A percentile compares a stretch with the other conserved stretches of the same genome.
Conservation (phyloP, 306 rosid genomes). For the Cercis canadensis region DNA sequence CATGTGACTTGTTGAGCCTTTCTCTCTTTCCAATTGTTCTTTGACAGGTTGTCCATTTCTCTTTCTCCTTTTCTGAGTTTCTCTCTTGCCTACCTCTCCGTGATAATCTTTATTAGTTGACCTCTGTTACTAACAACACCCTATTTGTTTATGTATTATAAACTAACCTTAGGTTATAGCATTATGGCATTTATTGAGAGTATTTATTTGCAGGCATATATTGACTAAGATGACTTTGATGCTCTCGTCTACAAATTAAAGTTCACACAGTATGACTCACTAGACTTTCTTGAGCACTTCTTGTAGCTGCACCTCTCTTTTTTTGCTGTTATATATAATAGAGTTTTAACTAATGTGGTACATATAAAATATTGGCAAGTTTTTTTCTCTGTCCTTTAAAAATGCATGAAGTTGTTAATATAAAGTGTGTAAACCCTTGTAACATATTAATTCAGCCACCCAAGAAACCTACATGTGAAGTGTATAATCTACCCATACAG, state of each 20-base stretch:
- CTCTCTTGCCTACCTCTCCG: conserved; percentile 37
- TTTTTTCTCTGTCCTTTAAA: too few relatives aligned
- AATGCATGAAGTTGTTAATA: too few relatives aligned
- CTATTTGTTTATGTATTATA: conserved; percentile 16
- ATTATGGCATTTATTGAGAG: too few relatives aligned
- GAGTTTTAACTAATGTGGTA: too few relatives aligned
- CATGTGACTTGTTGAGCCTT: conserved; percentile 52
- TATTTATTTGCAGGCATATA: conserved; percentile 28
- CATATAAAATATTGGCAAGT: too few relatives aligned
- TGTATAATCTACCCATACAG: neutral
- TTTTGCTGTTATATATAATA: too few relatives aligned
- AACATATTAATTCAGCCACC: neutral
- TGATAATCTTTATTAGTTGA: conserved; percentile 60
- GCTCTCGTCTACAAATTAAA: conserved; percentile 17
- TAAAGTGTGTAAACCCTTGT: too few relatives aligned
- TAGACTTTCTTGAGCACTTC: too few relatives aligned
- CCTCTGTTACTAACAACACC: conserved; percentile 52
- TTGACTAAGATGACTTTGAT: conserved; percentile 11
- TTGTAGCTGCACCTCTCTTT: too few relatives aligned
- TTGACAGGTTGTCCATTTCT: conserved; percentile 47
- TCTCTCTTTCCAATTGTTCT: conserved; percentile 39
- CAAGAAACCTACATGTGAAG: neutral
- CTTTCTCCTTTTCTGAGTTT: conserved; percentile 28
- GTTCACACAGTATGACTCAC: neutral
- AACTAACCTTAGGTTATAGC: conserved; percentile 7